These are phyloP conservation scores for Aplosporella prunicola DNA, from an alignment of 2,329 filamentous ascomycete species.

Conservation along the genomic window DNA sequence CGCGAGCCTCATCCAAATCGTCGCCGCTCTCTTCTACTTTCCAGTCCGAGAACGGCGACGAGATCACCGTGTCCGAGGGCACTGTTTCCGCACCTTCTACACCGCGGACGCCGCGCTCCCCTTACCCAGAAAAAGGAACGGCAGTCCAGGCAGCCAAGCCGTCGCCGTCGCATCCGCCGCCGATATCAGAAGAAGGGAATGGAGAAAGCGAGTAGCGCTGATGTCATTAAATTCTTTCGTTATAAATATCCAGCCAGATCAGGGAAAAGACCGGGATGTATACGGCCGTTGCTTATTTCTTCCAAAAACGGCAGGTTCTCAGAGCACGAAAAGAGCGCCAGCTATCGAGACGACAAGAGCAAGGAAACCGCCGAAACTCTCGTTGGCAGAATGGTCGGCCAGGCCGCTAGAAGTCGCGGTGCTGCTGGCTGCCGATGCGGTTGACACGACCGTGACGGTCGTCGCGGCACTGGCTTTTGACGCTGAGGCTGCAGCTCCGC, in stretches of 20 bases:
- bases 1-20: not conserved
- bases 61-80: not conserved
- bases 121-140: not conserved
- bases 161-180: constrained; percentile 4
- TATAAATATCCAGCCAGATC: too few species aligned
- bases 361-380: not conserved
- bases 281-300: not conserved
- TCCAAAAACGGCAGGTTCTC: not conserved
- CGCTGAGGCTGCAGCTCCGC: not conserved
- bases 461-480: not conserved
- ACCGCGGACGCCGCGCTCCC: constrained; percentile 2
- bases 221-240: too few species aligned
- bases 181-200: constrained; percentile 1
- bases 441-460: constrained; percentile 6
- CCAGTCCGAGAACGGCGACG: not conserved
- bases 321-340: not conserved
- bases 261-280: not conserved
- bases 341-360: not conserved
- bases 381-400: not conserved
- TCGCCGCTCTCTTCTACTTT: constrained; percentile 1
- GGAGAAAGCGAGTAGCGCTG: not conserved
- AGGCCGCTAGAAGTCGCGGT: not conserved
- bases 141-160: constrained; percentile 1
- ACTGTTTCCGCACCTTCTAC: too few species aligned
- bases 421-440: not conserved